A percentile compares a stretch with the other conserved stretches of the same genome.
phyloP scores from a whole-genome alignment of 495 filamentous ascomycete genomes.

The Wilcoxina mikolae region DNA sequence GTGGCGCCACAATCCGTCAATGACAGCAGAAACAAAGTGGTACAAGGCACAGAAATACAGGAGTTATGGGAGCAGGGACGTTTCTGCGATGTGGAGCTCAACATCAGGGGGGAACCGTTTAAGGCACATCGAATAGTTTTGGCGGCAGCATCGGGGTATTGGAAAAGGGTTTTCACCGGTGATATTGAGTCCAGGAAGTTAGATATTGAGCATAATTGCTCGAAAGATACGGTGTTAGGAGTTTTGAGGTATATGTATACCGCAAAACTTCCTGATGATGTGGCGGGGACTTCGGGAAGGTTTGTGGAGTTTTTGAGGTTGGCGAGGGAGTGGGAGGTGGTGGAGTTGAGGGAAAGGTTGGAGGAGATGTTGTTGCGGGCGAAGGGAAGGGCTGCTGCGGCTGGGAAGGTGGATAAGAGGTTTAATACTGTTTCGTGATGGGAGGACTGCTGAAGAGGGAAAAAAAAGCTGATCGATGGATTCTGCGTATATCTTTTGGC shows the following conservation, averaged over 20 bases:
- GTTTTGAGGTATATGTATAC: not conserved
- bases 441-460: too few relatives aligned
- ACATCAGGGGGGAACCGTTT: conserved; percentile 3
- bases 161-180: conserved; percentile 8
- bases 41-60: not conserved
- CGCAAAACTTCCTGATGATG: conserved; percentile 57
- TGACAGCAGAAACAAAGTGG: not conserved
- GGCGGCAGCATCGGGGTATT: conserved; percentile 6
- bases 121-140: conserved; percentile 12
- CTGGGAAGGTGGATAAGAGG: not conserved
- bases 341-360: conserved; percentile 44
- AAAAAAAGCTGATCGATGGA: too few relatives aligned
- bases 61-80: conserved; percentile 5
- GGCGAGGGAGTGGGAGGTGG: conserved; percentile 46
- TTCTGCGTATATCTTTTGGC: too few relatives aligned
- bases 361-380: not conserved
- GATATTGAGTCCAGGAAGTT: not conserved
- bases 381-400: not conserved
- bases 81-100: conserved; percentile 15
- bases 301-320: conserved; percentile 66
- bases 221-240: not conserved
- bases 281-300: conserved; percentile 59
- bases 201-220: not conserved
- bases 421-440: not conserved
- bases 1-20: not conserved